Evolutionary conservation across 2,329 filamentous ascomycete genomes (phyloP).

Genomic region (Colletotrichum sp.): DNA sequence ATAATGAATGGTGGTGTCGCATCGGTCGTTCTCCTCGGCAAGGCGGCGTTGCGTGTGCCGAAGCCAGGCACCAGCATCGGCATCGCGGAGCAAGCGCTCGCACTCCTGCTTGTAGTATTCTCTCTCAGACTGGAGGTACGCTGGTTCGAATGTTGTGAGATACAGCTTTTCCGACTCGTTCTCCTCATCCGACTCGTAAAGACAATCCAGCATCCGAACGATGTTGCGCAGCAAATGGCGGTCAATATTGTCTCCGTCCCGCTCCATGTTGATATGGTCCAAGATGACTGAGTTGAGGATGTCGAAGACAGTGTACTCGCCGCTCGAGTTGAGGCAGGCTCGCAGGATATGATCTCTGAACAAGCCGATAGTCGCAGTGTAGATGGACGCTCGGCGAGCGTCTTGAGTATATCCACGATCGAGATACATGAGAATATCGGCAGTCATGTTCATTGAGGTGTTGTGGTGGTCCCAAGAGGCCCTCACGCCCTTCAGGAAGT

Average conservation of each 20-base stretch:
- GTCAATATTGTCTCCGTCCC: slow-evolving; percentile 88
- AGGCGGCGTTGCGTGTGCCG: slow-evolving; percentile 77
- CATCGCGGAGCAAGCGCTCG: slow-evolving; percentile 73
- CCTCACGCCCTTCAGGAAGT: slow-evolving; percentile 78
- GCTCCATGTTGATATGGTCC: slow-evolving; percentile 91
- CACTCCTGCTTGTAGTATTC: slow-evolving; percentile 81
- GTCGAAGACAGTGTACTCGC: slow-evolving; percentile 65
- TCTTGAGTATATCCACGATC: slow-evolving; percentile 84
- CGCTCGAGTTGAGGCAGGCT: slow-evolving; percentile 53
- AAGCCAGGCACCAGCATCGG: slow-evolving; percentile 84
- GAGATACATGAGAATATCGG: slow-evolving; percentile 97
- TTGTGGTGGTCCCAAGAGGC: slow-evolving; percentile 89
- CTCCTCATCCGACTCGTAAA: slow-evolving; percentile 84
- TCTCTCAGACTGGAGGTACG: slow-evolving; percentile 74
- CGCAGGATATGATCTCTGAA: slow-evolving; percentile 87
- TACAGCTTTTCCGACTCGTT: slow-evolving; percentile 83
- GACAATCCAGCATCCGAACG: slow-evolving; percentile 85
- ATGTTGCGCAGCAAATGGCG: slow-evolving; percentile 82
- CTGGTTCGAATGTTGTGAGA: slow-evolving; percentile 79
- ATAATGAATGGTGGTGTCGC: slow-evolving; percentile 79
- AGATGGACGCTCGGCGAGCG: slow-evolving; percentile 75
- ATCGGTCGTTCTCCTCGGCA: slow-evolving; percentile 81
- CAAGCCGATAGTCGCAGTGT: slow-evolving; percentile 81
- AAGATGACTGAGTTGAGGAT: slow-evolving; percentile 84
- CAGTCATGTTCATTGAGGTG: slow-evolving; percentile 93